These are phyloP conservation scores for Gautieria morchelliformis DNA, from an alignment of 768 basidiomycete genomes.

Conservation along the genomic window DNA sequence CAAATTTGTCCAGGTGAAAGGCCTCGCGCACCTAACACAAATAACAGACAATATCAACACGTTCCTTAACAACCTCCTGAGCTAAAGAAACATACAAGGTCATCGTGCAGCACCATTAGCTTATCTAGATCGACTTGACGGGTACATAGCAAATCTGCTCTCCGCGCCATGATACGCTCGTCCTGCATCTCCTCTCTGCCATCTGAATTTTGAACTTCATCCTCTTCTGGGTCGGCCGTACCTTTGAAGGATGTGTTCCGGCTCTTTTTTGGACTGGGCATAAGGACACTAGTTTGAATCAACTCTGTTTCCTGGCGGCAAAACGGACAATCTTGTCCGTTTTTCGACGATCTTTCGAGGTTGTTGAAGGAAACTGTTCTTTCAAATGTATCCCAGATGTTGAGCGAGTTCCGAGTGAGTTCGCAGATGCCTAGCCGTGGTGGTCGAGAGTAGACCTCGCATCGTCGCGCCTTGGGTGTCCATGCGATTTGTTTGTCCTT, in stretches of 20 bases:
- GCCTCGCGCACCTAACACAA: constrained; percentile 62
- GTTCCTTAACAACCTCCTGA: not conserved
- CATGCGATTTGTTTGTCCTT: constrained; percentile 7
- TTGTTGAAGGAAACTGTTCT: not conserved
- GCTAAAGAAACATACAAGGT: constrained; percentile 43
- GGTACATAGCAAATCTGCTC: constrained; percentile 40
- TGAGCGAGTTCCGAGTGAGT: not conserved
- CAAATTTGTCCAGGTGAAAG: constrained; percentile 82
- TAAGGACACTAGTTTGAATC: not conserved
- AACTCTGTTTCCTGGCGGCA: constrained; percentile 1
- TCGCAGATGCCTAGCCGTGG: constrained; percentile 3
- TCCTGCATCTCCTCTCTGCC: not conserved
- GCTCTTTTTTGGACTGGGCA: constrained; percentile 1
- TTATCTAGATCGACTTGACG: constrained; percentile 50
- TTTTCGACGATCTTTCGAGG: not conserved
- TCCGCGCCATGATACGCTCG: constrained; percentile 1
- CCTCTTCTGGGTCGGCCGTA: not conserved
- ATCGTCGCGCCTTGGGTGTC: constrained; percentile 7
- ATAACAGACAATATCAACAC: constrained; percentile 3
- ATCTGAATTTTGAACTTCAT: not conserved
- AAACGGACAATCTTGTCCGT: not conserved
- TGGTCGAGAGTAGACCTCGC: constrained; percentile 9
- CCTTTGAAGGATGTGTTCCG: not conserved
- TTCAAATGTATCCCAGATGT: not conserved
- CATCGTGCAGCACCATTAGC: constrained; percentile 61